Base-by-base conservation (phyloP, 1,139 yeast species). In the Magnusiomyces tetraspermus region DNA sequence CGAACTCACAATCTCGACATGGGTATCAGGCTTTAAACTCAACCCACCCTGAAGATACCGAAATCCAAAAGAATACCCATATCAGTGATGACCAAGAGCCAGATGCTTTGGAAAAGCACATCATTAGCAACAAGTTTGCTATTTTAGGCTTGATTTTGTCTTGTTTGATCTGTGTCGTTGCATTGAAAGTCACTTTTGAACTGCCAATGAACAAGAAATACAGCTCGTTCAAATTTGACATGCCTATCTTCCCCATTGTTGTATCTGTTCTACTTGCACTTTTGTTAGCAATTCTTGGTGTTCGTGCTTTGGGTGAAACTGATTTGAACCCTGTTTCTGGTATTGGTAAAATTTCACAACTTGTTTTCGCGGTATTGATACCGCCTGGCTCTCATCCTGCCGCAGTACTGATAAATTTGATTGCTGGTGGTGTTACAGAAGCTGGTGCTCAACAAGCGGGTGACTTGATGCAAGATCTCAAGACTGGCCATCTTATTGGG, bases 391-490 rank as follows among this genome's bases (percentile, higher is more conserved):
- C 74, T 48, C 85, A 83, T 57, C 95, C 95, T 1, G 89, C 94
- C 1, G 80, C 87, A 17, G 85, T 92, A 2, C 71, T 92, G 42
- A 82, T 89, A 50, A 92, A 92, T 65, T 73, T 92, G 52, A 83
- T 92, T 2, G 96, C 97, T 2, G 98, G 98, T 17, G 97, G 96
- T 6, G 83, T 92, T 36, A 95, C 97, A 0, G 98, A 92, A 69
- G 97, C 98, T 0, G 97, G 98, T 6, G 97, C 98, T 1, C 97
- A 92, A 68, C 98, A 92, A 68, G 97, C 97, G 0, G 98, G 98
- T 17, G 98, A 92, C 69, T 74, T 92, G 63, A 87, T 90, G 96
- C 97, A 92, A 72, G 98, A 92, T 68, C 74, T 90, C 61, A 92
- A 92, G 66, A 90, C 98, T 0, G 97, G 98, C 0, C 95, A 87